A percentile compares a stretch with the other conserved stretches of the same genome.
These are phyloP conservation scores for Melampsora americana DNA, from an alignment of 1,284 basidiomycete genomes.

Conservation along the genomic window DNA sequence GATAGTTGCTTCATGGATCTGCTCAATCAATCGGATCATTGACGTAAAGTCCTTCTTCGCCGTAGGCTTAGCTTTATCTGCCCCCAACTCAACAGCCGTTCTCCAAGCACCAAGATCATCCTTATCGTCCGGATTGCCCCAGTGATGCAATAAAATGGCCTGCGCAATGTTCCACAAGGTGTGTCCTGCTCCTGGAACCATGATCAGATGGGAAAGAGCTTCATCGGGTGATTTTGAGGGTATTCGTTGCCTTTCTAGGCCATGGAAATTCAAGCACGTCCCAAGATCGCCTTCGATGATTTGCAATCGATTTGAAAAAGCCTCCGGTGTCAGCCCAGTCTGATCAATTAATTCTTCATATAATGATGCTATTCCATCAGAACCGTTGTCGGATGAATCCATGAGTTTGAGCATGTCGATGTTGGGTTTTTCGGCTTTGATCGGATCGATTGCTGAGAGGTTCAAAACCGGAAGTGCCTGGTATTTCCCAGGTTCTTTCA, in stretches of 20 bases:
- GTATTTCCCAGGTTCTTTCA: too few relatives aligned
- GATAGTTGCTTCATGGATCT: slow-evolving; percentile 12
- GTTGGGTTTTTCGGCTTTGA: neutral
- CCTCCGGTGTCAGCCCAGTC: neutral
- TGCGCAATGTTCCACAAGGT: too few relatives aligned
- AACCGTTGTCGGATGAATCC: slow-evolving; percentile 9
- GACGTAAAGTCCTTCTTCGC: too few relatives aligned
- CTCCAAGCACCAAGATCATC: too few relatives aligned
- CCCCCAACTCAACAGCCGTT: too few relatives aligned
- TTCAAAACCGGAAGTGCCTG: too few relatives aligned
- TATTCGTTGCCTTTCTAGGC: neutral
- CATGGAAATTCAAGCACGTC: neutral
- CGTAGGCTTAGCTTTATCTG: too few relatives aligned
- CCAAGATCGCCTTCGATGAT: neutral
- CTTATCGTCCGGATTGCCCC: too few relatives aligned
- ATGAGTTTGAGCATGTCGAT: slow-evolving; percentile 13
- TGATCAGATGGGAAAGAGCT: neutral
- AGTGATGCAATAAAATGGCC: too few relatives aligned
- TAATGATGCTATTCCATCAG: neutral
- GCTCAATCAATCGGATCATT: slow-evolving; percentile 9
- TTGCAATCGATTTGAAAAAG: slow-evolving; percentile 8
- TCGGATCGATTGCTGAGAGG: neutral
- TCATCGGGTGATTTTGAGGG: neutral
- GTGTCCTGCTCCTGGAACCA: neutral
- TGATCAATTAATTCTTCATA: neutral